Evolutionary conservation across 768 basidiomycete genomes (phyloP).

Genomic region (Russula brevipes): DNA sequence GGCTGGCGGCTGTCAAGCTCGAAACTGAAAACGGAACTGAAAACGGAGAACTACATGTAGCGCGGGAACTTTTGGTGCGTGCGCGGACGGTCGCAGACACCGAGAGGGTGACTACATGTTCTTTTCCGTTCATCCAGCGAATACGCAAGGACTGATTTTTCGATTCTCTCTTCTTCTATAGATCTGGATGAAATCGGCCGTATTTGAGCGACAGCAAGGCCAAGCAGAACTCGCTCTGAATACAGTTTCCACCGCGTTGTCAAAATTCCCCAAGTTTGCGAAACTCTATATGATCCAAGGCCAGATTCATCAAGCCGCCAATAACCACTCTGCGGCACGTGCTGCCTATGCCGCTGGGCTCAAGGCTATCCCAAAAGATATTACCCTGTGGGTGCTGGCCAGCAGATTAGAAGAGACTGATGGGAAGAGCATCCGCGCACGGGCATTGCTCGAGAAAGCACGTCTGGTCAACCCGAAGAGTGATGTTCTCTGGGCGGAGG

Average conservation of each 20-base stretch:
- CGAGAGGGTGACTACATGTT: conserved; percentile 57
- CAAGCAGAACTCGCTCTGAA: conserved; percentile 66
- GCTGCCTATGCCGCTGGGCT: conserved; percentile 78
- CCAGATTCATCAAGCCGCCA: conserved; percentile 69
- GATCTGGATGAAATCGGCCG: conserved; percentile 99
- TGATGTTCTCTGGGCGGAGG: conserved; percentile 87
- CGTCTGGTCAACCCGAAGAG: conserved; percentile 80
- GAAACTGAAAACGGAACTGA: conserved; percentile 96
- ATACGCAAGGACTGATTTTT: not conserved
- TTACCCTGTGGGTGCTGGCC: conserved; percentile 85
- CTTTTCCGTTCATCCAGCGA: not conserved
- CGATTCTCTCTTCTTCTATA: conserved; percentile 31
- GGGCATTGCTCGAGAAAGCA: conserved; percentile 86
- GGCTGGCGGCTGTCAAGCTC: conserved; percentile 95
- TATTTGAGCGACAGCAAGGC: conserved; percentile 89
- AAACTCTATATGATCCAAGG: conserved; percentile 98
- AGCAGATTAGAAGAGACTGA: conserved; percentile 87
- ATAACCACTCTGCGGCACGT: conserved; percentile 60
- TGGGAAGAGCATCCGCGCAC: conserved; percentile 86
- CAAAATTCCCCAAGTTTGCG: conserved; percentile 81
- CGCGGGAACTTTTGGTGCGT: conserved; percentile 78
- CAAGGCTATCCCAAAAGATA: conserved; percentile 81
- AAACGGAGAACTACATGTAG: conserved; percentile 84
- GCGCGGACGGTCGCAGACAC: conserved; percentile 91
- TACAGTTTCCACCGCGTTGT: conserved; percentile 67